Evolutionary conservation across 352 stramenopile species (phyloP).

Genomic region (Globisporangium viniferum): DNA sequence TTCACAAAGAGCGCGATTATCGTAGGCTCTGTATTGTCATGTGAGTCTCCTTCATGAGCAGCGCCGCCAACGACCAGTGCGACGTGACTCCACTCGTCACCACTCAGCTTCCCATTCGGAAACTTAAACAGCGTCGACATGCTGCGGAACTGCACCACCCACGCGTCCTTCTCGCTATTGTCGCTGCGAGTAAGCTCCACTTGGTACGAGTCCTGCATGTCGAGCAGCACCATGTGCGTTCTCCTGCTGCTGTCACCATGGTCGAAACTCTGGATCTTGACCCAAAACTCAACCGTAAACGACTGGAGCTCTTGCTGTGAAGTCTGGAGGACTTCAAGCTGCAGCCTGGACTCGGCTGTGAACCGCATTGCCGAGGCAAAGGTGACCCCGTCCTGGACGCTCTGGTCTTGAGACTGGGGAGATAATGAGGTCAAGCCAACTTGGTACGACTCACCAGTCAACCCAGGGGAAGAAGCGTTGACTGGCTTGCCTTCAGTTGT

Average conservation of each 20-base stretch:
- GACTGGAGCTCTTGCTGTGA: constrained; percentile 5
- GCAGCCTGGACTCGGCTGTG: constrained; percentile 18
- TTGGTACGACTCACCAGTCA: not conserved
- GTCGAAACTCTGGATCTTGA: constrained; percentile 22
- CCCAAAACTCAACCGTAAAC: constrained; percentile 43
- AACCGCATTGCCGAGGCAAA: constrained; percentile 30
- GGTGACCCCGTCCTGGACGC: constrained; percentile 6
- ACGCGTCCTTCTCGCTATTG: constrained; percentile 1
- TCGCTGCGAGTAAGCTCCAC: constrained; percentile 21
- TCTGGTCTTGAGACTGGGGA: not conserved
- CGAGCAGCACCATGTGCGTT: constrained; percentile 27
- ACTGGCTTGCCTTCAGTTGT: not conserved
- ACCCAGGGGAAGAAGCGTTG: not conserved
- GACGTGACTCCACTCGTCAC: constrained; percentile 28
- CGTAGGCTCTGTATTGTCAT: constrained; percentile 16
- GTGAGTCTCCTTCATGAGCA: constrained; percentile 7
- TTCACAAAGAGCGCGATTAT: constrained; percentile 25
- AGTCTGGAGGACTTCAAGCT: constrained; percentile 18
- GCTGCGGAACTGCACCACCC: constrained; percentile 30
- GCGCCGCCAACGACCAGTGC: constrained; percentile 10
- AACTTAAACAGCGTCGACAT: constrained; percentile 27
- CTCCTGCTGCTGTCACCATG: not conserved
- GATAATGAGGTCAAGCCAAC: not conserved
- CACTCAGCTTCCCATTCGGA: constrained; percentile 5
- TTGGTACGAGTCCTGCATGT: constrained; percentile 32